Base-by-base conservation (phyloP, 257 asterid genomes). In the Sherardia arvensis region DNA sequence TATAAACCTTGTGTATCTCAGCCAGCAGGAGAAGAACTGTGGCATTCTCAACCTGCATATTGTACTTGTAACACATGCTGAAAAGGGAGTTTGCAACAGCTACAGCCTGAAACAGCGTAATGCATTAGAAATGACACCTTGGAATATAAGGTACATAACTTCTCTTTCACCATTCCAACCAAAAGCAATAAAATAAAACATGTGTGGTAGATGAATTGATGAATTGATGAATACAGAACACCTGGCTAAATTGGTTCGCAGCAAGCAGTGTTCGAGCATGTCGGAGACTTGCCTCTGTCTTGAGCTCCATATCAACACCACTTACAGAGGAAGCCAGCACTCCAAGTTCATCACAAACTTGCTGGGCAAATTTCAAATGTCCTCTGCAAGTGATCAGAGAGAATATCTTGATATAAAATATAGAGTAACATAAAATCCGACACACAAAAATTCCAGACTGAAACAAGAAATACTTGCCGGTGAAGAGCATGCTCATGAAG, bases 291-390 rank as follows among this genome's bases (percentile, higher is more conserved):
- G 96, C 86, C 83, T 92, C 95, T 18, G 84, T 78, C 79, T 92
- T 92, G 58, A 92, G 79, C 77, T 89, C 96, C 95, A 92, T 87
- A 84, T 92, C 97, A 61, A 89, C 94, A 17, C 97, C 96, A 74
- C 80, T 83, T 45, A 84, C 93, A 30, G 95, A 79, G 72, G 97
- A 89, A 43, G 97, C 94, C 83, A 89, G 78, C 71, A 79, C 94
- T 59, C 97, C 94, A 62, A 92, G 83, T 68, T 92, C 95, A 74
- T 84, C 84, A 66, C 97, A 82, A 73, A 87, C 75, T 65, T 79
- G 87, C 64, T 92, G 97, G 64, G 99, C 95, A 59, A 78, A 78
- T 77, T 92, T 85, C 69, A 92, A 64, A 70, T 77, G 79, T 64
- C 99, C 99, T 80, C 98, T 91, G 80, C 70, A 73, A 62, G 62